phyloP scores from a whole-genome alignment of 2,329 filamentous ascomycete genomes.

The Helotiales sp. region DNA sequence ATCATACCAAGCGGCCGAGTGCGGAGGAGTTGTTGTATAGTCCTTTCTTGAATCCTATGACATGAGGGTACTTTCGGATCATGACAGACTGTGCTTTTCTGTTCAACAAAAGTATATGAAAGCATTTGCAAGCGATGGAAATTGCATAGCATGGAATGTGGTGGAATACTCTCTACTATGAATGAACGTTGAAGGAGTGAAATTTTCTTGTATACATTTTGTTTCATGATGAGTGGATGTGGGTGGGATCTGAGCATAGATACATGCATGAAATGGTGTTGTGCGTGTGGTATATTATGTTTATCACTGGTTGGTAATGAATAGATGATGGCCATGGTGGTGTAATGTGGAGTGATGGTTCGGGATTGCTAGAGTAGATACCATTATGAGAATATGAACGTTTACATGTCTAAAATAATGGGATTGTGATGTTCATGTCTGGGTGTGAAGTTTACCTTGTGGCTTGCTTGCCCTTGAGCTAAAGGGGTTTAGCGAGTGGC shows the following conservation, averaged over 20 bases:
- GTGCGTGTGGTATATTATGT: too few relatives aligned
- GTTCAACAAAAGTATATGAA: constrained; percentile 2
- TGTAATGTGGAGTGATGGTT: constrained; percentile 3
- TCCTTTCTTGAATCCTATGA: constrained; percentile 76
- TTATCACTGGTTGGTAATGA: constrained; percentile 12
- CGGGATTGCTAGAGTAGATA: too few relatives aligned
- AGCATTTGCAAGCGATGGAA: constrained; percentile 26
- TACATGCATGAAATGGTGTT: constrained; percentile 2
- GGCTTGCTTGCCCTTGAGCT: too few relatives aligned
- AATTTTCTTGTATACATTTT: constrained; percentile 16
- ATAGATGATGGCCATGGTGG: not conserved
- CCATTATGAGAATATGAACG: too few relatives aligned
- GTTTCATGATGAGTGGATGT: not conserved
- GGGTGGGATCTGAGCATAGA: not conserved
- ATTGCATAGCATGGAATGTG: constrained; percentile 24
- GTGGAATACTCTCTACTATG: not conserved
- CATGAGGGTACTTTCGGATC: constrained; percentile 37
- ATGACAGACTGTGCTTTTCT: constrained; percentile 1
- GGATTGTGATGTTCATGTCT: too few relatives aligned
- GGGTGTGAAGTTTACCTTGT: too few relatives aligned
- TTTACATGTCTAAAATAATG: too few relatives aligned
- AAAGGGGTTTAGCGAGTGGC: too few relatives aligned
- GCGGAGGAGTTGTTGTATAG: constrained; percentile 87
- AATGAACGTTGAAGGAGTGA: not conserved
- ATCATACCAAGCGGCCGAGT: constrained; percentile 87